Evolutionary conservation across 352 stramenopile species (phyloP), one percentile per base, ranked within the genome.

Genomic region (Achlya hypogyna): DNA sequence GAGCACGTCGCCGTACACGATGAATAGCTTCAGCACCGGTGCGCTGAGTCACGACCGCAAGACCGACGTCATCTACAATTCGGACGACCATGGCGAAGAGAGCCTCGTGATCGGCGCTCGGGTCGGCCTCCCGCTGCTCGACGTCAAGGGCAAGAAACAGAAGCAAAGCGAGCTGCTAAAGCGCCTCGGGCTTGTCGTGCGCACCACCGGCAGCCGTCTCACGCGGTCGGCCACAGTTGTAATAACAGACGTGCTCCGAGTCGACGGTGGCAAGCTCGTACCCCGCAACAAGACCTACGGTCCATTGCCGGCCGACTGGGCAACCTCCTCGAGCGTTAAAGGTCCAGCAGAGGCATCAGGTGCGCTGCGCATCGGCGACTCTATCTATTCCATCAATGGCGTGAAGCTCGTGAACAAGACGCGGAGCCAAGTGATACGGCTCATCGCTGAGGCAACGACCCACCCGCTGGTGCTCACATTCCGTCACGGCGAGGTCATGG

Each of bases 331-430:
- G 28, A 83, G 85, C 62, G 69, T 76, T 10, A 92, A 89, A 45
- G 85, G 85, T 2, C 82, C 85, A 1, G 83, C 78, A 12, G 85
- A 94, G 63, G 80, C 82, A 12, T 90, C 82, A 58, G 77, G 77
- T 42, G 83, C 78, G 4, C 74, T 94, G n/a, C 83, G 85, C 54
- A 72, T 84, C 5, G 83, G 85, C 23, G 85, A 94, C 71, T 87
- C 81, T 49, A 76, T 94, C 40, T 92, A 94, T 70, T 82, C 85
- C 38, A 87, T 94, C 63, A 94, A 94, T 74, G 81, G 91, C 62
- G 76, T 81, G 65, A 78, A 91, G n/a, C 82, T 94, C 16, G 82
- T 91, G 65, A 94, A 94, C 75, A 92, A 92, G 72, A 88, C 82
- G 51, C 87, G 84, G 70, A 80, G 83, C 16, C 85, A 94, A 63